A percentile compares a stretch with the other conserved stretches of the same genome.
These are phyloP conservation scores for Cymodocea nodosa DNA, from an alignment of 116 monocot genomes.

Conservation along the genomic window DNA sequence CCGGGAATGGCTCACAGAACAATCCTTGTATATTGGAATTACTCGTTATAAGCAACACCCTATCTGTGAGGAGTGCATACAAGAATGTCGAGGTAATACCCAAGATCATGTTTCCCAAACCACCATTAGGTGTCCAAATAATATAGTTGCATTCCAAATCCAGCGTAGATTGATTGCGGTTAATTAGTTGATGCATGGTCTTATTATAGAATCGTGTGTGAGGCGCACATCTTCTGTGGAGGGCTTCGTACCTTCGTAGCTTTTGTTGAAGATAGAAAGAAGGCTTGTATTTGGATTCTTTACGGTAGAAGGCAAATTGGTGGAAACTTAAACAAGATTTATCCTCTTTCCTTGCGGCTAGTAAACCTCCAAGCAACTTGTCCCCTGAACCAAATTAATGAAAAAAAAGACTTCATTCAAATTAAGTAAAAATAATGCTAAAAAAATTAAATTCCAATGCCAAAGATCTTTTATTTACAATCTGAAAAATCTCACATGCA, in stretches of 20 bases:
- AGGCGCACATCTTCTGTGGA: slow-evolving; percentile 41
- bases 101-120: slow-evolving; percentile 41
- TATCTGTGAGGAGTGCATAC: slow-evolving; percentile 23
- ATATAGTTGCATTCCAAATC: slow-evolving; percentile 26
- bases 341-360: slow-evolving; percentile 33
- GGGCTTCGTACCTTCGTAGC: slow-evolving; percentile 39
- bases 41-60: slow-evolving; percentile 17
- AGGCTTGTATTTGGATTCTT: too few species aligned
- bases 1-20: slow-evolving; percentile 51
- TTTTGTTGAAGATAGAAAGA: slow-evolving; percentile 34
- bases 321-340: slow-evolving; percentile 40
- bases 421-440: too few species aligned
- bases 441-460: too few species aligned
- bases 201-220: slow-evolving; percentile 24
- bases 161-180: not conserved
- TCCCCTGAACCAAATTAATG: too few species aligned
- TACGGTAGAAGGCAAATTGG: slow-evolving; percentile 20
- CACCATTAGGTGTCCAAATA: slow-evolving; percentile 14
- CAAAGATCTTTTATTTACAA: too few species aligned
- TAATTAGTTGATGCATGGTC: slow-evolving; percentile 17
- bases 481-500: too few species aligned
- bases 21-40: slow-evolving; percentile 15
- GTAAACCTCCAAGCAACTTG: too few species aligned
- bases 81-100: slow-evolving; percentile 17
- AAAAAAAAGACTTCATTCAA: too few species aligned